Base-by-base conservation (phyloP, 1,284 basidiomycete genomes). In the Mycena citricolor region DNA sequence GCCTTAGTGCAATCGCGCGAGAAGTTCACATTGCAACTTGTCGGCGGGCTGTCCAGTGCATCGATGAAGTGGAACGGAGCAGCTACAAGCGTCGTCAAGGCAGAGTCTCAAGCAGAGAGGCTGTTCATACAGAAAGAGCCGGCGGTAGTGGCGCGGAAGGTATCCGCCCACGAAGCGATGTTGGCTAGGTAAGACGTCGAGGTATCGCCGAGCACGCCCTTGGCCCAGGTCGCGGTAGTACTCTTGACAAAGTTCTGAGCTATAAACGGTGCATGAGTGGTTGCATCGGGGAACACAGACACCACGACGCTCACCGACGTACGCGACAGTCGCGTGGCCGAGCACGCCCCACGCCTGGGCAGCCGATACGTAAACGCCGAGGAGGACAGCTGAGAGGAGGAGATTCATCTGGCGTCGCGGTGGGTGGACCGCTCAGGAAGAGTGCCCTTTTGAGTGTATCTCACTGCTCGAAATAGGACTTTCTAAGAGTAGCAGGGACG, bases 311-410 rank as follows among this genome's bases (percentile, higher is more conserved):
- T n/a, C n/a, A n/a, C n/a, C n/a, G 31, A 52, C 28, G 34, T 49
- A 48, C 16, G 50, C 50, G 21, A 52, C 36, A 4, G 50, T 52
- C 11, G 46, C 50, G n/a, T 52, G 50, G 6, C 50, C 50, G 8
- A 52, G 42, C 16, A 39, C 39, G 20, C 50, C 50, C 50, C 50
- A 52, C 2, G 47, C 42, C n/a, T n/a, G n/a, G n/a, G n/a, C n/a
- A n/a, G n/a, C n/a, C n/a, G n/a, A n/a, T n/a, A n/a, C n/a, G n/a
- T n/a, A n/a, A n/a, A n/a, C n/a, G n/a, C n/a, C n/a, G n/a, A n/a
- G n/a, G n/a, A n/a, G n/a, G n/a, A n/a, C n/a, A n/a, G n/a, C n/a
- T n/a, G n/a, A n/a, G n/a, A n/a, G n/a, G n/a, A n/a, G n/a, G n/a
- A n/a, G n/a, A n/a, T n/a, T n/a, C n/a, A n/a, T n/a, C n/a, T n/a